Evolutionary conservation across 768 basidiomycete genomes (phyloP).

Genomic region (Suillus brevipes): DNA sequence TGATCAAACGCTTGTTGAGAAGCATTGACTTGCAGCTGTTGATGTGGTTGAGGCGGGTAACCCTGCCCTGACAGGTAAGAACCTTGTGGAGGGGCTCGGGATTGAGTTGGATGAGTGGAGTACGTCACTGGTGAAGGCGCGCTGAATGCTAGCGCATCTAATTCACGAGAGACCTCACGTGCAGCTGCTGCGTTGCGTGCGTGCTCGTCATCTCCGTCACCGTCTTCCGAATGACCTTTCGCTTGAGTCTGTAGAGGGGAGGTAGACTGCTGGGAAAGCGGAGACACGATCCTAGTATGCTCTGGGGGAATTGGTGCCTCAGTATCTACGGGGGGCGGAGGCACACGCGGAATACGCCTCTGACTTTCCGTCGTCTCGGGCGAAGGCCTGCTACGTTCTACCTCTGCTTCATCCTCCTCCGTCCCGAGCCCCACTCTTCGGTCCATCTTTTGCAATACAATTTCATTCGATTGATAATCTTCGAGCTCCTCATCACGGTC

Average conservation of each 20-base stretch:
- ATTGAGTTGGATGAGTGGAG: conserved; percentile 19
- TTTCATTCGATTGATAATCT: conserved; percentile 15
- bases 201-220: conserved; percentile 46
- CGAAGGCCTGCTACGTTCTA: neutral
- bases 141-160: conserved; percentile 54
- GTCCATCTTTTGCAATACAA: neutral
- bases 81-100: conserved; percentile 12
- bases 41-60: conserved; percentile 3
- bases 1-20: conserved; percentile 10
- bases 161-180: conserved; percentile 62
- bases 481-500: conserved; percentile 21
- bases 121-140: conserved; percentile 23
- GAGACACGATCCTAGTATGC: neutral
- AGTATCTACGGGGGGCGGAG: conserved; percentile 39
- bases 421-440: neutral
- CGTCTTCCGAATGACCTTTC: conserved; percentile 11
- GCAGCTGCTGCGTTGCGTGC: conserved; percentile 68
- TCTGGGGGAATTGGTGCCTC: conserved; percentile 11
- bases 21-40: conserved; percentile 12
- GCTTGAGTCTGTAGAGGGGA: conserved; percentile 12
- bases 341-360: conserved; percentile 35
- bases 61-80: neutral
- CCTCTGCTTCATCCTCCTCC: conserved; percentile 8
- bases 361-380: conserved; percentile 23
- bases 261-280: conserved; percentile 3